Evolutionary conservation across 805 yeast genomes (phyloP).

Genomic region (Ogataea allantospora): DNA sequence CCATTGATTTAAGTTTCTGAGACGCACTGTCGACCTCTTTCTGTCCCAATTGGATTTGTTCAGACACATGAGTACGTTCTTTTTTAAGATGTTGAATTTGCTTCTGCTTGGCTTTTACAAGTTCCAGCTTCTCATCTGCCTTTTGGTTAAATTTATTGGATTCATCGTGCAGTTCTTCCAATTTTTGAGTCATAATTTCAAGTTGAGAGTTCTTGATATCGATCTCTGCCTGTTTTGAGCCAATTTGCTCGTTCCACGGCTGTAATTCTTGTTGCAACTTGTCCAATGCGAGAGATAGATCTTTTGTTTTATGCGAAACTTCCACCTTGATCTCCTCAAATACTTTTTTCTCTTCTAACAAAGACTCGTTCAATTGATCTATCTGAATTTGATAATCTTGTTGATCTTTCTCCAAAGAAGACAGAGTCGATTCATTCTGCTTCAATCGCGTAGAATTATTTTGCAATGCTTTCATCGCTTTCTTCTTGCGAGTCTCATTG

Average conservation of each 20-base stretch:
- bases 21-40: conserved; percentile 52
- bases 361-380: conserved; percentile 40
- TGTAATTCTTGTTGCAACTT: conserved; percentile 61
- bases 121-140: conserved; percentile 34
- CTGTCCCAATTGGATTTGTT: conserved; percentile 59
- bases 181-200: conserved; percentile 52
- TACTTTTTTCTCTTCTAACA: conserved; percentile 52
- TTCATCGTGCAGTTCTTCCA: conserved; percentile 42
- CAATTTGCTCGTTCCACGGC: conserved; percentile 78
- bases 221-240: conserved; percentile 59
- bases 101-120: conserved; percentile 46
- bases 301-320: conserved; percentile 72
- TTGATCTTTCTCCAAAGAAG: conserved; percentile 44
- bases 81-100: conserved; percentile 44
- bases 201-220: conserved; percentile 65
- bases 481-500: conserved; percentile 53
- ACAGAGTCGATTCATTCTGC: conserved; percentile 46
- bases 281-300: conserved; percentile 63
- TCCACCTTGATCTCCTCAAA: conserved; percentile 63
- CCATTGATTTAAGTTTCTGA: conserved; percentile 50
- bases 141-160: conserved; percentile 43
- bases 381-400: conserved; percentile 44
- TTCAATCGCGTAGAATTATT: conserved; percentile 44
- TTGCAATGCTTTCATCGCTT: conserved; percentile 53
- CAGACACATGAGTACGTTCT: conserved; percentile 47